These are phyloP conservation scores for Hamiltosporidium magnivora DNA, from an alignment of 371 early-diverging fungal species.

Conservation along the genomic window DNA sequence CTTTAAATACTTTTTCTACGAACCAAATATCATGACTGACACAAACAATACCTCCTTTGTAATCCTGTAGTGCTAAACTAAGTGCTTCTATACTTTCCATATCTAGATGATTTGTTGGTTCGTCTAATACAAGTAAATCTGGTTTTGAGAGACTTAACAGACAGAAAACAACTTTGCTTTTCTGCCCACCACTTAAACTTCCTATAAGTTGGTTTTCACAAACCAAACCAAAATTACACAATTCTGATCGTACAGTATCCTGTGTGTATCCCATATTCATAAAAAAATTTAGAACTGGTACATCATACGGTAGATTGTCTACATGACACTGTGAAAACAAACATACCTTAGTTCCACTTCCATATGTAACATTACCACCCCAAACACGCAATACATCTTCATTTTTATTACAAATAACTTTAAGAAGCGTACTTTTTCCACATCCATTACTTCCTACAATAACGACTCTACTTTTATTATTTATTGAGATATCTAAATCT, in stretches of 20 bases:
- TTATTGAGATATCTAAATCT: constrained; percentile 60
- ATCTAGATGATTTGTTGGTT: constrained; percentile 86
- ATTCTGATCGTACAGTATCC: constrained; percentile 66
- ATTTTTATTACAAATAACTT: constrained; percentile 62
- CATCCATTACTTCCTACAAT: constrained; percentile 70
- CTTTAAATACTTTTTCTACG: constrained; percentile 68
- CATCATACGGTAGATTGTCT: constrained; percentile 73
- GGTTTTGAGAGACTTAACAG: constrained; percentile 73
- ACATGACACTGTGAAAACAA: constrained; percentile 89
- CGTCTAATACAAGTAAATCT: constrained; percentile 85
- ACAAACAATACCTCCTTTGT: constrained; percentile 82
- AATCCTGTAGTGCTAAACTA: constrained; percentile 79
- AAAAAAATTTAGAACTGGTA: constrained; percentile 77
- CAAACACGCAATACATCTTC: constrained; percentile 59
- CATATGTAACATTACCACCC: constrained; percentile 69
- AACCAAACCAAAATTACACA: constrained; percentile 68
- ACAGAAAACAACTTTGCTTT: constrained; percentile 81
- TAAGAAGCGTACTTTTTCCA: constrained; percentile 73
- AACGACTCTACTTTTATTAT: constrained; percentile 65
- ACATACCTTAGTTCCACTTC: constrained; percentile 75
- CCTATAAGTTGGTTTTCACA: constrained; percentile 42
- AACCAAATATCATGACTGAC: constrained; percentile 91
- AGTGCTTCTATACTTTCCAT: constrained; percentile 83
- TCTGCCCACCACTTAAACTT: constrained; percentile 81
- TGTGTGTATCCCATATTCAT: constrained; percentile 67